Evolutionary conservation across 331 rosid genomes (phyloP).

Genomic region (Acacia pycnantha): DNA sequence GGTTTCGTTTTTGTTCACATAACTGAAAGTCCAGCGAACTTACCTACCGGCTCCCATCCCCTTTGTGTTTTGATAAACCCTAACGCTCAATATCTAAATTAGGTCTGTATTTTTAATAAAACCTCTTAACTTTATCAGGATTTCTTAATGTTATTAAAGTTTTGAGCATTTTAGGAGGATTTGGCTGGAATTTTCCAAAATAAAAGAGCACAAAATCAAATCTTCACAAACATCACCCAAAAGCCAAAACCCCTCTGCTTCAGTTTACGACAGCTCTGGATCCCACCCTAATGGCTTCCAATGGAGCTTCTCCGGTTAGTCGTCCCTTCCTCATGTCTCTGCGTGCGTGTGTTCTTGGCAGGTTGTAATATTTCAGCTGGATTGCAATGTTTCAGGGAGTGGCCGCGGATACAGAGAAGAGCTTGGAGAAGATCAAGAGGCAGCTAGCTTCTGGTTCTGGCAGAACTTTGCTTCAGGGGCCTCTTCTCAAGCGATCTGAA

Average conservation of each 20-base stretch:
- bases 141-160: too few relatives aligned
- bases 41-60: neutral
- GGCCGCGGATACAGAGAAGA: conserved; percentile 50
- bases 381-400: conserved; percentile 41
- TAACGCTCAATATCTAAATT: too few relatives aligned
- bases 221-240: neutral
- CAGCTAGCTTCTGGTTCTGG: conserved; percentile 75
- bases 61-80: neutral
- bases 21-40: neutral
- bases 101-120: too few relatives aligned
- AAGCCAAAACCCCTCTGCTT: conserved; percentile 1
- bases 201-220: neutral
- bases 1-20: neutral
- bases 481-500: conserved; percentile 86
- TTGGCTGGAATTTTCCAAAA: too few relatives aligned
- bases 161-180: too few relatives aligned
- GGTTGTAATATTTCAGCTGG: neutral
- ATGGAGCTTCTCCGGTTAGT: conserved; percentile 16
- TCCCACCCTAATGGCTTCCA: conserved; percentile 1
- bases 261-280: neutral
- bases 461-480: conserved; percentile 68
- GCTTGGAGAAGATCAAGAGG: conserved; percentile 84
- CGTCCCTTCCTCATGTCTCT: neutral
- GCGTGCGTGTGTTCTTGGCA: neutral
- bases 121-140: too few relatives aligned